Conservation (phyloP, 2,329 filamentous ascomycete genomes). For the Tolypocladium tropicale region DNA sequence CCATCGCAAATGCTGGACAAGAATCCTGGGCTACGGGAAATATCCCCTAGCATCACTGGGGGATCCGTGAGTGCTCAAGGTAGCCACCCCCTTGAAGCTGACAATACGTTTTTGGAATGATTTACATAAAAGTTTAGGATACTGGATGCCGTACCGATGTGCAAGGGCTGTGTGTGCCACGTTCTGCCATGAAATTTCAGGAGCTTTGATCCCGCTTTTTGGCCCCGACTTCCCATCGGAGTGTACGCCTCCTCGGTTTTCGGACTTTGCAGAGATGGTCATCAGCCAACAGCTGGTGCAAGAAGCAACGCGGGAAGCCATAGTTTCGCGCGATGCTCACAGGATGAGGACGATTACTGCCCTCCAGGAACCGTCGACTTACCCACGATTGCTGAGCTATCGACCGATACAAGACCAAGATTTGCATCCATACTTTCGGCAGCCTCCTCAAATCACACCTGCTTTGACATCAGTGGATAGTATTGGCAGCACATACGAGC, state of each 20-base stretch:
- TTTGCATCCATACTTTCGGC: background rate
- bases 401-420: background rate
- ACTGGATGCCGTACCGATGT: conserved; percentile 90
- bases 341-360: background rate
- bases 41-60: conserved; percentile 90
- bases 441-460: background rate
- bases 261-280: conserved; percentile 56
- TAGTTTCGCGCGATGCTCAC: background rate
- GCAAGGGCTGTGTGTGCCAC: conserved; percentile 80
- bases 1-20: conserved; percentile 71
- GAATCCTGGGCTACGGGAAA: conserved; percentile 77
- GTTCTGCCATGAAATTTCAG: conserved; percentile 78
- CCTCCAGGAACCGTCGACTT: background rate
- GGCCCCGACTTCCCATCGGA: conserved; percentile 66
- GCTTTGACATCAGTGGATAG: background rate
- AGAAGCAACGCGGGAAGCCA: conserved; percentile 39
- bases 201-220: conserved; percentile 82
- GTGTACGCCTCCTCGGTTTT: conserved; percentile 56
- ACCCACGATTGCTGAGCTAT: background rate
- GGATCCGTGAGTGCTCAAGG: conserved; percentile 86
- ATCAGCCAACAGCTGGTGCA: conserved; percentile 49
- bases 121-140: conserved; percentile 47
- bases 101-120: background rate
- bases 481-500: background rate
- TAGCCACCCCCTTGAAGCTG: conserved; percentile 24